Evolutionary conservation across 352 stramenopile genomes (phyloP), one percentile per base, ranked within the genome.

Genomic region (Phytophthora sansomeana): DNA sequence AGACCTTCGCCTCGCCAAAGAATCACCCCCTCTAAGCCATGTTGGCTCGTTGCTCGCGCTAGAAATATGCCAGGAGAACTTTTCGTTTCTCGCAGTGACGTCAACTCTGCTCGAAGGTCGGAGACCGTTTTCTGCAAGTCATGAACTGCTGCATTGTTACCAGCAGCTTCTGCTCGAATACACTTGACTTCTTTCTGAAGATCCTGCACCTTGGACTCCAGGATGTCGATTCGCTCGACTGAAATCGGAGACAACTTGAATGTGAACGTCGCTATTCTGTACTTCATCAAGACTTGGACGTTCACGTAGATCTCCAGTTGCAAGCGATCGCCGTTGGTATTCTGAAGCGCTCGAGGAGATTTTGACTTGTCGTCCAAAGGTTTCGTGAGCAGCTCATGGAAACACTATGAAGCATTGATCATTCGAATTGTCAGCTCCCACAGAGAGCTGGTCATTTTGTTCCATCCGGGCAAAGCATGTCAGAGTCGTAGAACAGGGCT

Each of bases 111-210:
- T 30, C 32, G 49, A 24, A 67, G 19, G 17, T 57, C 28, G 5
- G 43, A 49, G 3, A 58, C 52, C 29, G 17, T 41, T 32, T 43
- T 30, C 29, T 63, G 35, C 43, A 58, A 52, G 35, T 58, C 60
- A 11, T 56, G 7, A n/a, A 5, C 21, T 10, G 17, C 26, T 32
- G 51, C 39, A 30, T 28, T 26, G 33, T 52, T 50, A 17, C 21
- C 5, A n/a, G 11, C 29, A 30, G 32, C 6, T n/a, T 47, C 33
- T n/a, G 36, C 26, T 58, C 29, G 61, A 53, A 69, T 43, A 16
- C 3, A 1, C 38, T 69, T 58, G 3, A 64, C 26, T 38, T 69
- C 61, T 33, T 50, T 41, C 32, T 69, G 61, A 7, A 69, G 36
- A 11, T 57, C 44, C 0, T 8, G 30, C 28, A 57, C 14, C 33